Evolutionary conservation across 768 basidiomycete species (phyloP).

Genomic region (Termitomyces sp.): DNA sequence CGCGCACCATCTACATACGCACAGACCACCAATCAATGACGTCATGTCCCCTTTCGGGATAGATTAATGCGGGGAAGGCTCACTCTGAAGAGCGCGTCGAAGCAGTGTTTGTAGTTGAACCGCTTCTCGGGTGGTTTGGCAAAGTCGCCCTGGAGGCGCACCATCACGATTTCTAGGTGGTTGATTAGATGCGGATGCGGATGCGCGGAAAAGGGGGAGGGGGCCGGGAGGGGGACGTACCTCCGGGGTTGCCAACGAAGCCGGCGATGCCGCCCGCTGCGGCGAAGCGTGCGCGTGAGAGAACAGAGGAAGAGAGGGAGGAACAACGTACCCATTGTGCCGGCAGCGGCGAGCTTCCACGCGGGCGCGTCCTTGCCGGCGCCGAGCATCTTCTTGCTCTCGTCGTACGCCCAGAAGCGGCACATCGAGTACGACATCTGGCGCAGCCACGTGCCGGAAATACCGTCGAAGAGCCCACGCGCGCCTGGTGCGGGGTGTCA

Average conservation of each 20-base stretch:
- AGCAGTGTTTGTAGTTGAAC: slow-evolving; percentile 86
- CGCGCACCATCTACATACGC: slow-evolving; percentile 69
- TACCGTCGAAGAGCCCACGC: slow-evolving; percentile 80
- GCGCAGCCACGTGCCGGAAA: slow-evolving; percentile 82
- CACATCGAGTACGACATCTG: slow-evolving; percentile 93
- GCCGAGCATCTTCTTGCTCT: slow-evolving; percentile 79
- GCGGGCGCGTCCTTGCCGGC: slow-evolving; percentile 68
- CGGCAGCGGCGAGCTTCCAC: slow-evolving; percentile 78
- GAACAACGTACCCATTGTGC: slow-evolving; percentile 71
- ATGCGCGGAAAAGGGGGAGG: too few species aligned
- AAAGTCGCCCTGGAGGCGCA: slow-evolving; percentile 87
- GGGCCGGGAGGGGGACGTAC: slow-evolving; percentile 24
- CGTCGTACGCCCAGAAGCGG: slow-evolving; percentile 92
- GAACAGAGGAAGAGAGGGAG: too few species aligned
- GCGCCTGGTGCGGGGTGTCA: slow-evolving; percentile 35
- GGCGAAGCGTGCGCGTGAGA: slow-evolving; percentile 9
- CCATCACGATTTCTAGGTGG: slow-evolving; percentile 73
- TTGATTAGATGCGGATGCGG: background rate
- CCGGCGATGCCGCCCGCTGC: slow-evolving; percentile 83
- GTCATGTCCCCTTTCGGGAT: slow-evolving; percentile 10
- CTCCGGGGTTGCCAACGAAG: slow-evolving; percentile 84
- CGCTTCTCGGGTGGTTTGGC: slow-evolving; percentile 85
- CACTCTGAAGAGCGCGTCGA: slow-evolving; percentile 84
- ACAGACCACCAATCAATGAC: background rate
- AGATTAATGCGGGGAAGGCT: slow-evolving; percentile 21